A percentile compares a stretch with the other conserved stretches of the same genome.
These are phyloP conservation scores for Mortierella sp. DNA, from an alignment of 371 early-diverging fungal genomes.

Conservation along the genomic window DNA sequence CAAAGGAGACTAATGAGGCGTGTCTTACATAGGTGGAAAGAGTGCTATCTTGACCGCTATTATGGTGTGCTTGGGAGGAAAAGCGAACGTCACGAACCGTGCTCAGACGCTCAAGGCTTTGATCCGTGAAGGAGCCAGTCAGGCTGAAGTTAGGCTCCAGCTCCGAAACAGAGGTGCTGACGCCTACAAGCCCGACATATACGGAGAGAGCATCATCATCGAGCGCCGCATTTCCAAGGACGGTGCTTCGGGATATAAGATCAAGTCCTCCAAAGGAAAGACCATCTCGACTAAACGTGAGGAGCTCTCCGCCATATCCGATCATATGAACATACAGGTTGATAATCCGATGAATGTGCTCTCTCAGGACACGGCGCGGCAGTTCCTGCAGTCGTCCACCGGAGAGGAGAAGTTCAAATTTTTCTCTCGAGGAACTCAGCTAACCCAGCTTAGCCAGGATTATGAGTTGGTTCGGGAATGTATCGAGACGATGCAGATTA, in stretches of 20 bases:
- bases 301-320: slow-evolving; percentile 85
- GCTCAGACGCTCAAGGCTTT: slow-evolving; percentile 81
- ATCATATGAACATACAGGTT: slow-evolving; percentile 90
- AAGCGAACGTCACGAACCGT: slow-evolving; percentile 88
- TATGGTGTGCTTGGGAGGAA: slow-evolving; percentile 91
- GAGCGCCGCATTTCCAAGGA: slow-evolving; percentile 86
- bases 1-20: neutral
- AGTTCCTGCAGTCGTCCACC: slow-evolving; percentile 86
- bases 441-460: slow-evolving; percentile 81
- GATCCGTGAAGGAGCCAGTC: slow-evolving; percentile 85
- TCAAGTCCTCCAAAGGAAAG: slow-evolving; percentile 72
- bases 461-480: slow-evolving; percentile 76
- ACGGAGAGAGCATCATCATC: slow-evolving; percentile 83
- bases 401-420: slow-evolving; percentile 89
- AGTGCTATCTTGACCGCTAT: slow-evolving; percentile 95
- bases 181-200: slow-evolving; percentile 83
- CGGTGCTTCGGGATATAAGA: slow-evolving; percentile 77
- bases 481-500: slow-evolving; percentile 67
- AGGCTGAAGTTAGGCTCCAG: slow-evolving; percentile 73
- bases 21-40: slow-evolving; percentile 77
- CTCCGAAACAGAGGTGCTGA: slow-evolving; percentile 88
- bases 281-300: slow-evolving; percentile 80
- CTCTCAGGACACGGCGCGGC: slow-evolving; percentile 92
- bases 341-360: slow-evolving; percentile 95
- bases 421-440: slow-evolving; percentile 89